These are phyloP conservation scores for Phellopilus nigrolimitatus DNA, from an alignment of 1,284 basidiomycete genomes.

Conservation along the genomic window DNA sequence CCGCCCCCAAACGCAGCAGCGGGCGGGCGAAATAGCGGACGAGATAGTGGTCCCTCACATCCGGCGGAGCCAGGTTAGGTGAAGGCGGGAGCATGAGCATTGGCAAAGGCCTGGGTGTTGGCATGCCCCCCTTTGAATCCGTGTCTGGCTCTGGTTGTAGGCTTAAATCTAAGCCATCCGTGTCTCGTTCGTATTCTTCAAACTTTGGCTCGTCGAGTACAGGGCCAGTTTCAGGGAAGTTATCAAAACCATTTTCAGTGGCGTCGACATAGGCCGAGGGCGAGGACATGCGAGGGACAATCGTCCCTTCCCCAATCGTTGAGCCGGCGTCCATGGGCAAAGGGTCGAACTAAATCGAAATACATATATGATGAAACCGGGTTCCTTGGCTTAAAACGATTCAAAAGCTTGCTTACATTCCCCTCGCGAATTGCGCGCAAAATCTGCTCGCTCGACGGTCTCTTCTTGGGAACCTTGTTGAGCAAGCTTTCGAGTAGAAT, in stretches of 20 bases:
- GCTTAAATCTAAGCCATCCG: too few relatives aligned
- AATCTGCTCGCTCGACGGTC: conserved; percentile 75
- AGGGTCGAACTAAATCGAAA: conserved; percentile 27
- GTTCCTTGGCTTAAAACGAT: neutral
- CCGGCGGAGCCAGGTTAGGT: too few relatives aligned
- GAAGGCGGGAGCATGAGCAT: too few relatives aligned
- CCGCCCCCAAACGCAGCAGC: too few relatives aligned
- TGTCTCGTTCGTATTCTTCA: too few relatives aligned
- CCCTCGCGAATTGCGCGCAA: conserved; percentile 59
- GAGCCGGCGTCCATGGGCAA: neutral
- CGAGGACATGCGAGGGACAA: conserved; percentile 9
- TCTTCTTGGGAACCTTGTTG: conserved; percentile 48
- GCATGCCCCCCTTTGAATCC: too few relatives aligned
- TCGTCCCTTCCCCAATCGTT: conserved; percentile 9
- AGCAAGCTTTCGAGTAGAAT: conserved; percentile 70
- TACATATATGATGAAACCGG: neutral
- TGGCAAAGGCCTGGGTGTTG: too few relatives aligned
- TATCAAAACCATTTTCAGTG: neutral
- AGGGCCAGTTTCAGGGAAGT: neutral
- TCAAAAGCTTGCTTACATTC: conserved; percentile 39
- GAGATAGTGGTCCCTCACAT: too few relatives aligned
- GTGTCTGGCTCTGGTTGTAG: too few relatives aligned
- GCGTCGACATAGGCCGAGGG: neutral
- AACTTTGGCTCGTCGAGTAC: neutral
- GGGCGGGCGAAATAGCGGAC: too few relatives aligned